Evolutionary conservation across 768 basidiomycete species (phyloP).

Genomic region (Lactarius pseudohatsudake): DNA sequence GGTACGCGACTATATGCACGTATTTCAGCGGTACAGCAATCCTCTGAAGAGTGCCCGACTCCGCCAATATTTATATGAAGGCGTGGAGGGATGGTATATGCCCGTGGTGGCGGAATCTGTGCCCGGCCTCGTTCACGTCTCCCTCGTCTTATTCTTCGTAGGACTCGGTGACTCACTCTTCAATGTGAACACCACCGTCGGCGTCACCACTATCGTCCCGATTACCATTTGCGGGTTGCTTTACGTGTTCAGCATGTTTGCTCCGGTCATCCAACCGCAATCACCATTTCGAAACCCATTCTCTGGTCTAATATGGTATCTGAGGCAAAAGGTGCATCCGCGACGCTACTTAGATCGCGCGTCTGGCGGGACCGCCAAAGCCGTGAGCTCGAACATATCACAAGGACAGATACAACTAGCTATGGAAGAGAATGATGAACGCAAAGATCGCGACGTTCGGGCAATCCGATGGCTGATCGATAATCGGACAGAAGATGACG

Average conservation of each 20-base stretch:
- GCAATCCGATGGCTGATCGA: slow-evolving; percentile 1
- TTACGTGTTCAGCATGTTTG: slow-evolving; percentile 22
- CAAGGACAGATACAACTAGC: slow-evolving; percentile 7
- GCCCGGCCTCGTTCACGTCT: slow-evolving; percentile 49
- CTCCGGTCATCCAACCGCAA: slow-evolving; percentile 8
- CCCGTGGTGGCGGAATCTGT: slow-evolving; percentile 43
- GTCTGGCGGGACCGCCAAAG: neutral
- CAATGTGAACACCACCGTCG: slow-evolving; percentile 29
- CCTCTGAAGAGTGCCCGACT: slow-evolving; percentile 41
- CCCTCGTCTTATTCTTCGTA: slow-evolving; percentile 50
- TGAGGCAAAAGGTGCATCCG: slow-evolving; percentile 7
- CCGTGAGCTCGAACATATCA: neutral
- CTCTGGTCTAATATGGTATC: slow-evolving; percentile 13
- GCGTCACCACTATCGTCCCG: slow-evolving; percentile 2
- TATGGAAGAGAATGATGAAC: neutral
- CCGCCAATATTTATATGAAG: slow-evolving; percentile 40
- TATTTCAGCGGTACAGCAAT: slow-evolving; percentile 34
- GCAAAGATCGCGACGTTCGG: slow-evolving; percentile 4
- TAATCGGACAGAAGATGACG: neutral
- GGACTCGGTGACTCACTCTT: slow-evolving; percentile 47
- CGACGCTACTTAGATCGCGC: neutral
- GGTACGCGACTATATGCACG: slow-evolving; percentile 36
- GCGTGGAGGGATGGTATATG: slow-evolving; percentile 43
- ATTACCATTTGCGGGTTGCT: slow-evolving; percentile 9
- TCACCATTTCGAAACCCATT: slow-evolving; percentile 17